Percentiles rank a stretch among this genome's conserved stretches.
Evolutionary conservation across 805 yeast genomes (phyloP).

Genomic region (Komagataella phaffii): DNA sequence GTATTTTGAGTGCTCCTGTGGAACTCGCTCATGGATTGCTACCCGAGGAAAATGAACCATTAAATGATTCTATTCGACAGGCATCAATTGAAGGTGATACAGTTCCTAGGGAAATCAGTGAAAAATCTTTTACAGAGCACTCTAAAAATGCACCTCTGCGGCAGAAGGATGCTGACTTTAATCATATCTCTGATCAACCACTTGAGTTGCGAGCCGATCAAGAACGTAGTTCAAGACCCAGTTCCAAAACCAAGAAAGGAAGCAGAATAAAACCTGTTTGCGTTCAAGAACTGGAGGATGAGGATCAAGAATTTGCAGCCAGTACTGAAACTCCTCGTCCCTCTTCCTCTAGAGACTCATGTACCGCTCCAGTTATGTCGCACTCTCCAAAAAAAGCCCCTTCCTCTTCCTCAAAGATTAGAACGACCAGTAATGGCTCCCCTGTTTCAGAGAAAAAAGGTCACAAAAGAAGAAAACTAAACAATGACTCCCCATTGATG

Average conservation of each 20-base stretch:
- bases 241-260: neutral
- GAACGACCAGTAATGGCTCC: neutral
- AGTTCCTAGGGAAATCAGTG: no score
- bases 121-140: neutral
- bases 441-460: neutral
- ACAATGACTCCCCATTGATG: neutral
- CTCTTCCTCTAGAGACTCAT: neutral
- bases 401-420: neutral
- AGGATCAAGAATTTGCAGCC: neutral
- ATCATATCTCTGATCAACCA: neutral
- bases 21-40: neutral
- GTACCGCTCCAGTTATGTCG: neutral
- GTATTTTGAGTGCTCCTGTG: neutral
- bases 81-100: neutral
- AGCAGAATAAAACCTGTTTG: neutral
- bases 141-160: neutral
- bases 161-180: neutral
- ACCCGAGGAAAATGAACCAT: neutral
- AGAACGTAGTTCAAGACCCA: neutral
- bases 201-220: neutral
- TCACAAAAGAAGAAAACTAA: neutral
- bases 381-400: neutral
- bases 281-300: neutral
- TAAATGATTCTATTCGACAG: no score
- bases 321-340: neutral